These are phyloP conservation scores for Macrophomina phaseolina DNA, from an alignment of 2,329 filamentous ascomycete species.

Conservation along the genomic window DNA sequence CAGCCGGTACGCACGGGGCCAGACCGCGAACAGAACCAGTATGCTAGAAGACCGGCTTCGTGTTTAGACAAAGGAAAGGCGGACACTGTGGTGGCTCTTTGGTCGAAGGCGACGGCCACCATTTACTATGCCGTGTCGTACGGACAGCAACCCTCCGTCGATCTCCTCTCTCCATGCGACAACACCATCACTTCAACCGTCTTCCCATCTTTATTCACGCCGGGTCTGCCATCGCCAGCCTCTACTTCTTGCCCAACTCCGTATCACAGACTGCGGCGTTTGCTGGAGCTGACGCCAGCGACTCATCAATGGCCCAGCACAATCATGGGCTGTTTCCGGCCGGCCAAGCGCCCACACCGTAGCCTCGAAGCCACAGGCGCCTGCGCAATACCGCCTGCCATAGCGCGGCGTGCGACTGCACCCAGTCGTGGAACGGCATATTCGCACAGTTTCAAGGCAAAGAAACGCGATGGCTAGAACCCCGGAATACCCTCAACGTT, in stretches of 20 bases:
- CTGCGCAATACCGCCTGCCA: not conserved
- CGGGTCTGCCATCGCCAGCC: not conserved
- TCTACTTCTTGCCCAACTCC: not conserved
- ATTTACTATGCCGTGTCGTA: not conserved
- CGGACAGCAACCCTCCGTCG: not conserved
- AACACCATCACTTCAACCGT: too few species aligned
- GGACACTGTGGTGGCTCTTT: not conserved
- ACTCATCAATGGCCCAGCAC: not conserved
- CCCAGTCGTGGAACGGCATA: not conserved
- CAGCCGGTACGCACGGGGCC: not conserved
- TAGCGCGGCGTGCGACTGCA: not conserved
- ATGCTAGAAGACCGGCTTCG: not conserved
- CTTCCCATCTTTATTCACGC: not conserved
- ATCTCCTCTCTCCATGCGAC: not conserved
- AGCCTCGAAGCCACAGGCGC: not conserved
- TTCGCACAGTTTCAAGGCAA: not conserved
- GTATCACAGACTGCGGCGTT: not conserved
- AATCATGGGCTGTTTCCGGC: slow-evolving; percentile 3
- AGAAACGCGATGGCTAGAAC: not conserved
- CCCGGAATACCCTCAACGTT: not conserved
- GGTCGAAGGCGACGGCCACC: not conserved
- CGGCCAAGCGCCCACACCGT: slow-evolving; percentile 3
- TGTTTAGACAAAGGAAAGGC: not conserved
- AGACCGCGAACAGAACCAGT: not conserved
- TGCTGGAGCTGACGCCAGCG: not conserved